A percentile compares a stretch with the other conserved stretches of the same genome.
phyloP scores from a whole-genome alignment of 345 rosid genomes.

The Carallia brachiata region DNA sequence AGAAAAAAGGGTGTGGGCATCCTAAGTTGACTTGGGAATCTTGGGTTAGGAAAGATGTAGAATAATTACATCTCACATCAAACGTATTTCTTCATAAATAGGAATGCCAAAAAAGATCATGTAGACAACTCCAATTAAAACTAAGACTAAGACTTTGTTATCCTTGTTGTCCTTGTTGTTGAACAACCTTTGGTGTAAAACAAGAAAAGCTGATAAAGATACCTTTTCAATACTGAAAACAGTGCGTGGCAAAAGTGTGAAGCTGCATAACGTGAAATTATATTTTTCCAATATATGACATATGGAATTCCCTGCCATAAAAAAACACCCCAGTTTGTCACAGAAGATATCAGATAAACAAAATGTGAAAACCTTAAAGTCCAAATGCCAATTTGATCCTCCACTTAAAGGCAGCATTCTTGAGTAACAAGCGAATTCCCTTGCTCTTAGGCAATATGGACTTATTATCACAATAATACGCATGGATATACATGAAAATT shows the following conservation, averaged over 20 bases:
- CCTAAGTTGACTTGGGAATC: too few relatives aligned
- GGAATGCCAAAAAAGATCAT: too few relatives aligned
- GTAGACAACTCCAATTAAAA: too few relatives aligned
- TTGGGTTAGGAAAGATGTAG: too few relatives aligned
- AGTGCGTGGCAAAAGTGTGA: conserved; percentile 86
- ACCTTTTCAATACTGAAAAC: conserved; percentile 85
- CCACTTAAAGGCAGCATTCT: neutral
- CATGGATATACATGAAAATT: neutral
- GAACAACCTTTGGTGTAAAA: too few relatives aligned
- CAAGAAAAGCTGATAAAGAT: conserved; percentile 1
- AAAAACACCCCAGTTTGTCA: conserved; percentile 13
- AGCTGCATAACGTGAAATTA: conserved; percentile 58
- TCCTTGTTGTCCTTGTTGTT: too few relatives aligned
- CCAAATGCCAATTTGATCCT: conserved; percentile 4
- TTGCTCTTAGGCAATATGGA: neutral
- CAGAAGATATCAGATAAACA: neutral
- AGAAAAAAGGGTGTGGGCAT: too few relatives aligned
- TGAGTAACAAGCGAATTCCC: neutral
- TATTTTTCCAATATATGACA: conserved; percentile 73
- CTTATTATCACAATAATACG: neutral
- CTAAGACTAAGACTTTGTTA: too few relatives aligned
- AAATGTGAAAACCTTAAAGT: conserved; percentile 1
- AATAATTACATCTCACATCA: too few relatives aligned
- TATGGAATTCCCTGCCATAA: conserved; percentile 77
- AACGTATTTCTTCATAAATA: too few relatives aligned